Percentiles rank a stretch among this genome's conserved stretches.
phyloP scores from a whole-genome alignment of 2,329 filamentous ascomycete genomes.

The Chaetomium globosum region DNA sequence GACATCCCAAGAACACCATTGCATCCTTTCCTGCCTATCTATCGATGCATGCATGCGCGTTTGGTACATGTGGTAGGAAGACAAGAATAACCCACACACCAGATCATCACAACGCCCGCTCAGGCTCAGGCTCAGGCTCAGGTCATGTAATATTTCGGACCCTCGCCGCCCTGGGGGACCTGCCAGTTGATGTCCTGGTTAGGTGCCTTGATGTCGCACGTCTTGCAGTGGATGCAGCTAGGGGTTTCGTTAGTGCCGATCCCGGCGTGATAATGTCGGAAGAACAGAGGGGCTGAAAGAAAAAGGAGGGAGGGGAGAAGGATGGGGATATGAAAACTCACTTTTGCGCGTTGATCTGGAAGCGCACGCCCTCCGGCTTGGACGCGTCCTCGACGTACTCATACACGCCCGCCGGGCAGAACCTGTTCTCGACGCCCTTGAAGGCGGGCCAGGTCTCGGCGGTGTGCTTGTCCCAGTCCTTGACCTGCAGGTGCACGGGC shows the following conservation, averaged over 20 bases:
- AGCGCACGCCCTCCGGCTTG: slow-evolving; percentile 85
- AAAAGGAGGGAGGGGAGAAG: background rate
- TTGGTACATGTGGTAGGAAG: background rate
- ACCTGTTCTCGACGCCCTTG: slow-evolving; percentile 91
- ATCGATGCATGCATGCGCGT: background rate
- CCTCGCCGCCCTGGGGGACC: slow-evolving; percentile 87
- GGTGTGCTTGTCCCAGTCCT: slow-evolving; percentile 92
- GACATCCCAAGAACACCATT: background rate
- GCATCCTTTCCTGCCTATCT: background rate
- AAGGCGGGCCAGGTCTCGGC: slow-evolving; percentile 80
- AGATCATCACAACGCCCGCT: background rate
- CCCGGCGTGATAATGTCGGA: too few species aligned
- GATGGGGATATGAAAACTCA: slow-evolving; percentile 55
- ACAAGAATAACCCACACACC: background rate
- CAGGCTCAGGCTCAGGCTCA: slow-evolving; percentile 34
- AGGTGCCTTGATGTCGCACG: slow-evolving; percentile 97
- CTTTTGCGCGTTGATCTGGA: slow-evolving; percentile 98
- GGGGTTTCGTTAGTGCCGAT: slow-evolving; percentile 35
- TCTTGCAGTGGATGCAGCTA: slow-evolving; percentile 99
- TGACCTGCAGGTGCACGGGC: slow-evolving; percentile 91
- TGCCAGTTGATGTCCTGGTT: slow-evolving; percentile 97
- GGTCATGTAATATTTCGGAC: slow-evolving; percentile 73
- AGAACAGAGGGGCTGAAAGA: background rate
- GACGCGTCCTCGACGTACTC: slow-evolving; percentile 93
- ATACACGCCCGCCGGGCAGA: slow-evolving; percentile 96